These are phyloP conservation scores for Xylariaceae sp. DNA, from an alignment of 2,329 filamentous ascomycete species.

Conservation along the genomic window DNA sequence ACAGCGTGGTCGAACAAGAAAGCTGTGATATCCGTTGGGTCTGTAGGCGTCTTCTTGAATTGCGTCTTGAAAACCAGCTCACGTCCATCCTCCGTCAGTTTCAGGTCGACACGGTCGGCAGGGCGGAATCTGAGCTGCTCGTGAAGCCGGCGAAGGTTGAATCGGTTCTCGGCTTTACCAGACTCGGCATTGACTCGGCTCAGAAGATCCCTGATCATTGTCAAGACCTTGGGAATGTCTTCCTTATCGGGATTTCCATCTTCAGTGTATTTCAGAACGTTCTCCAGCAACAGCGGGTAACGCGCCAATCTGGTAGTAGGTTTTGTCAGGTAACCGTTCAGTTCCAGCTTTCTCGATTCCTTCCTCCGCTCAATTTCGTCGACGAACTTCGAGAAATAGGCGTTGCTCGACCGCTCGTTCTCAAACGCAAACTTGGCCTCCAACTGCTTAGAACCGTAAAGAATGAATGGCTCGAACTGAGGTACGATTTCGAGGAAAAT, in stretches of 20 bases:
- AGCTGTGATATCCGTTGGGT: slow-evolving; percentile 83
- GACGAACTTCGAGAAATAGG: slow-evolving; percentile 81
- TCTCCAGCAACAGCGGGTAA: slow-evolving; percentile 87
- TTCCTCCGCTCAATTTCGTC: slow-evolving; percentile 95
- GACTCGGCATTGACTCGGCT: slow-evolving; percentile 89
- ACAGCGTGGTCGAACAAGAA: slow-evolving; percentile 97
- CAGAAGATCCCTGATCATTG: slow-evolving; percentile 79
- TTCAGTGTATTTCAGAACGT: slow-evolving; percentile 85
- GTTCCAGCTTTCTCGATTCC: slow-evolving; percentile 90
- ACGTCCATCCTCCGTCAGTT: slow-evolving; percentile 86
- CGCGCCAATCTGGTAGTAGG: slow-evolving; percentile 91
- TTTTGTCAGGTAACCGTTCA: slow-evolving; percentile 97
- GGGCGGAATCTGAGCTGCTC: slow-evolving; percentile 86
- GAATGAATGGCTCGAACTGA: slow-evolving; percentile 91
- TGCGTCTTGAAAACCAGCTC: slow-evolving; percentile 92
- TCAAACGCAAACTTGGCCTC: slow-evolving; percentile 98
- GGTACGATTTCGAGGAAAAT: slow-evolving; percentile 91
- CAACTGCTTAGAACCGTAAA: slow-evolving; percentile 90
- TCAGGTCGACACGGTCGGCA: slow-evolving; percentile 87
- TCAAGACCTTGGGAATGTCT: slow-evolving; percentile 85
- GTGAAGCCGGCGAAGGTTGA: slow-evolving; percentile 88
- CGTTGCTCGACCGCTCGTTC: slow-evolving; percentile 84
- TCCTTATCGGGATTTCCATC: slow-evolving; percentile 84
- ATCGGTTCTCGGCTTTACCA: slow-evolving; percentile 95
- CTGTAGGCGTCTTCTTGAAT: slow-evolving; percentile 86